These are phyloP conservation scores for Cytospora mali DNA, from an alignment of 2,329 filamentous ascomycete genomes.

Conservation along the genomic window DNA sequence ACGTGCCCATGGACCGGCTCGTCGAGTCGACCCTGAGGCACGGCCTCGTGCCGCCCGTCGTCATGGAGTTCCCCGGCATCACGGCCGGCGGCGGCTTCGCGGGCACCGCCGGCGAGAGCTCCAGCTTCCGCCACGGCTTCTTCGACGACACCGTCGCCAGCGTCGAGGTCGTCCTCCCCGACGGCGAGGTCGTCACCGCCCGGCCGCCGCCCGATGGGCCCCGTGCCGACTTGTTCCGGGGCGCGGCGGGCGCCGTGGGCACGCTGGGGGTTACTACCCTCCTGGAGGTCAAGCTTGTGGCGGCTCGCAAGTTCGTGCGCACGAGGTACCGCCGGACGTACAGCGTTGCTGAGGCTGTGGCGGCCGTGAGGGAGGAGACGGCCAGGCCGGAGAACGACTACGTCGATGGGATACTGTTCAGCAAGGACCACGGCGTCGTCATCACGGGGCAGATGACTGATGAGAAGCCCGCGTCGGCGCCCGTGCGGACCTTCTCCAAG, in stretches of 20 bases:
- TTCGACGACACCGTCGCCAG: slow-evolving; percentile 66
- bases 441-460: slow-evolving; percentile 66
- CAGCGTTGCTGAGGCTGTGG: slow-evolving; percentile 51
- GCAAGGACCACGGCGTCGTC: slow-evolving; percentile 63
- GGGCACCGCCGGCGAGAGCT: slow-evolving; percentile 72
- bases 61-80: slow-evolving; percentile 78
- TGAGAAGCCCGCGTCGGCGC: slow-evolving; percentile 43
- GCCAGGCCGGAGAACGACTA: slow-evolving; percentile 59
- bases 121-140: slow-evolving; percentile 70
- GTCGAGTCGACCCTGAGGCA: slow-evolving; percentile 67
- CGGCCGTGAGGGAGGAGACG: slow-evolving; percentile 52
- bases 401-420: slow-evolving; percentile 73
- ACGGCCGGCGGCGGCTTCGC: slow-evolving; percentile 73
- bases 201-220: slow-evolving; percentile 29
- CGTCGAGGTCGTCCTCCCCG: slow-evolving; percentile 71
- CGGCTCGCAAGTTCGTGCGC: slow-evolving; percentile 63
- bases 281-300: slow-evolving; percentile 64
- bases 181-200: slow-evolving; percentile 63
- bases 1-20: slow-evolving; percentile 68
- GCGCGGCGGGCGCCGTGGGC: slow-evolving; percentile 68
- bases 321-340: slow-evolving; percentile 61
- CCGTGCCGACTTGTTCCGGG: slow-evolving; percentile 62
- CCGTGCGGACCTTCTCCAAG: slow-evolving; percentile 57
- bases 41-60: slow-evolving; percentile 69
- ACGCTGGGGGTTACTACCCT: slow-evolving; percentile 69